These are phyloP conservation scores for Microsporum ferrugineum DNA, from an alignment of 2,329 filamentous ascomycete species.

Conservation along the genomic window DNA sequence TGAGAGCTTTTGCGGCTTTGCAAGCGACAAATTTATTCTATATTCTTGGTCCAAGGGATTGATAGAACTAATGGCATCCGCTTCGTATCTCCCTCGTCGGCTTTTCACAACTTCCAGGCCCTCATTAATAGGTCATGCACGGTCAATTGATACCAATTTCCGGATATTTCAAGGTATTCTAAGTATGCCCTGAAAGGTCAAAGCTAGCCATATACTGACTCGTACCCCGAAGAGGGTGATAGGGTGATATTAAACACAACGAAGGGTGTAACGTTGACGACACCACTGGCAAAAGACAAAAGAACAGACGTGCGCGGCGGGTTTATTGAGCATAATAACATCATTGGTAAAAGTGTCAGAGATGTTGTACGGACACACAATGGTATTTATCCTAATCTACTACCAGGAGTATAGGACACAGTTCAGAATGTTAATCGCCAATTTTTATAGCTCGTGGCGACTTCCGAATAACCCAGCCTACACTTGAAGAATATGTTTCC, in stretches of 20 bases:
- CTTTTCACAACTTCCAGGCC: background rate
- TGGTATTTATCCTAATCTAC: conserved; percentile 21
- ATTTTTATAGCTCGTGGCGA: background rate
- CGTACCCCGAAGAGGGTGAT: conserved; percentile 30
- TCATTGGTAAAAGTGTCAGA: conserved; percentile 53
- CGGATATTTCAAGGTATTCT: conserved; percentile 27
- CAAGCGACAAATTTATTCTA: background rate
- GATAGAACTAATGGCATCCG: background rate
- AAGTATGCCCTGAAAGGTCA: background rate
- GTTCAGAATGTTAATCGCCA: background rate
- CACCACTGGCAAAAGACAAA: conserved; percentile 30
- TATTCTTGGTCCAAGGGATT: background rate
- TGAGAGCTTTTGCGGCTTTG: background rate
- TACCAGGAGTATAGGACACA: background rate
- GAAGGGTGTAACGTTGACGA: conserved; percentile 29
- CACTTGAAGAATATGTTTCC: conserved; percentile 61
- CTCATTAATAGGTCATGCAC: background rate
- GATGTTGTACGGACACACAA: conserved; percentile 48
- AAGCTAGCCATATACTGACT: background rate
- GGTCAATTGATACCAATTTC: conserved; percentile 29
- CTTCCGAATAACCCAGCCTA: conserved; percentile 52
- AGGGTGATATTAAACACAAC: conserved; percentile 31
- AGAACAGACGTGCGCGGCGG: conserved; percentile 28
- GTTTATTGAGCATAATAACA: conserved; percentile 37
- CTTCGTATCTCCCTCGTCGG: background rate